A percentile compares a stretch with the other conserved stretches of the same genome.
These are phyloP conservation scores for Periconia digitata DNA, from an alignment of 2,329 filamentous ascomycete genomes.

Conservation along the genomic window DNA sequence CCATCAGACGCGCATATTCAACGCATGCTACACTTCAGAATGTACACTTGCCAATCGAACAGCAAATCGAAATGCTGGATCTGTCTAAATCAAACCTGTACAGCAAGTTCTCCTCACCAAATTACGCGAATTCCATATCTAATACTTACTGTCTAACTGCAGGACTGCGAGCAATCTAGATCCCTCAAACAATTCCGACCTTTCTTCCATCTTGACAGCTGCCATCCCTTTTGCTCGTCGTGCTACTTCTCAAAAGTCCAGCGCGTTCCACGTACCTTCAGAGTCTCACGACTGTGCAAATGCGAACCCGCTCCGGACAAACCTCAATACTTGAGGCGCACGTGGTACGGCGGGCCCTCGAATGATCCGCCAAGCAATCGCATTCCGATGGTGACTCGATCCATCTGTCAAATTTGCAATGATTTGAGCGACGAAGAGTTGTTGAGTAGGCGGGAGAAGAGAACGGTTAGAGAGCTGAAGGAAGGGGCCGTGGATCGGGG, in stretches of 20 bases:
- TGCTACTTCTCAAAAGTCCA: slow-evolving; percentile 20
- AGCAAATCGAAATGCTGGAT: slow-evolving; percentile 21
- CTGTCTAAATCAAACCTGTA: slow-evolving; percentile 25
- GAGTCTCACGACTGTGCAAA: slow-evolving; percentile 8
- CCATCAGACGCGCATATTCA: slow-evolving; percentile 18
- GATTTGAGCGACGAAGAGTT: slow-evolving; percentile 7
- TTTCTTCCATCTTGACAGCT: slow-evolving; percentile 23
- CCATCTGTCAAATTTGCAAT: slow-evolving; percentile 20
- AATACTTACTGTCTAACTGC: too few species aligned
- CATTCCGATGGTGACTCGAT: neutral
- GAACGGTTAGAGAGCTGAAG: slow-evolving; percentile 17
- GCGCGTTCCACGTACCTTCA: neutral
- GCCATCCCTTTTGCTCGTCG: slow-evolving; percentile 22
- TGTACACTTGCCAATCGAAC: slow-evolving; percentile 20
- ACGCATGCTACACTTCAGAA: slow-evolving; percentile 17
- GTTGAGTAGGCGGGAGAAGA: slow-evolving; percentile 8
- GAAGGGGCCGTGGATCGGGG: slow-evolving; percentile 3
- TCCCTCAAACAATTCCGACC: slow-evolving; percentile 9
- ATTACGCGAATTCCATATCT: neutral
- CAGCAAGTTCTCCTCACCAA: slow-evolving; percentile 6
- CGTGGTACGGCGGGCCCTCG: neutral
- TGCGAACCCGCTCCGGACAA: slow-evolving; percentile 14
- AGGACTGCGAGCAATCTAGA: slow-evolving; percentile 12
- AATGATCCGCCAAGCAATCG: slow-evolving; percentile 2
- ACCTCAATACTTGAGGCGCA: slow-evolving; percentile 6